Conservation (phyloP, 2,329 filamentous ascomycete species). For the Fusarium brevicatenulatum region DNA sequence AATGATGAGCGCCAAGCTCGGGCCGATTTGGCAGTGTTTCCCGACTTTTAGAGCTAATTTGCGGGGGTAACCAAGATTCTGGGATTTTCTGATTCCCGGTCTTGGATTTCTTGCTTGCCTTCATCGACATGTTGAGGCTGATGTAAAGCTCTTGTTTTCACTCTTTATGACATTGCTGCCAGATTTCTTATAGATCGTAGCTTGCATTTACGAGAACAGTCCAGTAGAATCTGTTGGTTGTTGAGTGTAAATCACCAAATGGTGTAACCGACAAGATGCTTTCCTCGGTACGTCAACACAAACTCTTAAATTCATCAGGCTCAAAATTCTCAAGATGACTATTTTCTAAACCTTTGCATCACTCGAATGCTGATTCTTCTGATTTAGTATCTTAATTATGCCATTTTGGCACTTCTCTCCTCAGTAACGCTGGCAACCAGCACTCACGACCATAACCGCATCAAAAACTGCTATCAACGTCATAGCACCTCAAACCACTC, state of each 20-base stretch:
- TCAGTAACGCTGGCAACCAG: neutral
- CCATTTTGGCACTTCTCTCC: neutral
- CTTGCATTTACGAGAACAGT: accelerated
- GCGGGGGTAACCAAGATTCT: neutral
- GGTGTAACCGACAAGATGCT: accelerated
- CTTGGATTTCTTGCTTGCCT: neutral
- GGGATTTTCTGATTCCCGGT: neutral
- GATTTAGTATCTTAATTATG: neutral
- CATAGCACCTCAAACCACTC: neutral
- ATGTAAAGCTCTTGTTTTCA: accelerated
- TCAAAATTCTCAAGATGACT: accelerated
- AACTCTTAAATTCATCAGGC: neutral
- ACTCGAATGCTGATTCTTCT: accelerated
- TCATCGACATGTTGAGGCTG: neutral
- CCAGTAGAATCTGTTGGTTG: accelerated
- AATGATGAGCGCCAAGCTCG: neutral
- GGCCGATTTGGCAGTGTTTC: neutral
- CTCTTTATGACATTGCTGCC: accelerated
- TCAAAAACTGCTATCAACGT: neutral
- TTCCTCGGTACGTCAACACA: neutral
- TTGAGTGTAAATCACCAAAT: neutral
- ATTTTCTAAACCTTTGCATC: accelerated
- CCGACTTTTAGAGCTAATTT: neutral
- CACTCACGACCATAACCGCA: neutral
- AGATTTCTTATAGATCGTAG: accelerated